Conservation (phyloP, 1,284 basidiomycete genomes). For the Malassezia cuniculi region DNA sequence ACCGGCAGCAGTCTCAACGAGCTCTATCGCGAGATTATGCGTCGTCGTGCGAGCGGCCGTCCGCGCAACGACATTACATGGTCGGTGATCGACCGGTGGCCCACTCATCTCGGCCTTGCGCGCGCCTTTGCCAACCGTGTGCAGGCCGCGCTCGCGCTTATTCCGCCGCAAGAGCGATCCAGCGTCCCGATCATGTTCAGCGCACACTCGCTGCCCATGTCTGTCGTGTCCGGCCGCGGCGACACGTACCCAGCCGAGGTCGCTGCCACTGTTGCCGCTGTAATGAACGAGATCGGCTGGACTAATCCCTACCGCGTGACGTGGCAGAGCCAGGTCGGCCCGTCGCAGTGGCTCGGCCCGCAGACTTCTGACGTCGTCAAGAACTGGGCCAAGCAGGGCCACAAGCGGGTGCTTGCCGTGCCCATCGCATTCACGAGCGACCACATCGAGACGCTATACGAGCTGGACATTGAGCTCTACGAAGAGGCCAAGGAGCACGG, state of each 20-base stretch:
- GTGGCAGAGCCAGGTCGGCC: slow-evolving; percentile 97
- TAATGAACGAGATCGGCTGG: slow-evolving; percentile 41
- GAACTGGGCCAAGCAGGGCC: slow-evolving; percentile 74
- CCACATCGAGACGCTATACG: slow-evolving; percentile 96
- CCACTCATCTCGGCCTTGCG: slow-evolving; percentile 80
- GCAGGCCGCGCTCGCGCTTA: slow-evolving; percentile 66
- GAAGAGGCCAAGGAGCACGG: slow-evolving; percentile 83
- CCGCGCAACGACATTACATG: slow-evolving; percentile 61
- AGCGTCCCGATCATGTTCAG: slow-evolving; percentile 83
- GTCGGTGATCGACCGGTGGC: slow-evolving; percentile 98
- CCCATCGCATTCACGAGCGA: slow-evolving; percentile 98
- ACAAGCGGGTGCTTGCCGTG: slow-evolving; percentile 74
- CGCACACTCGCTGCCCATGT: slow-evolving; percentile 87
- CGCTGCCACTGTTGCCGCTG: slow-evolving; percentile 59
- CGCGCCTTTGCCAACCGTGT: slow-evolving; percentile 87
- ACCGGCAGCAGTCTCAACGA: slow-evolving; percentile 95
- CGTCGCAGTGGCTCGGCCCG: slow-evolving; percentile 94
- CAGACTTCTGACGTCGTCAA: slow-evolving; percentile 86
- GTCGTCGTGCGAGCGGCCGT: slow-evolving; percentile 32
- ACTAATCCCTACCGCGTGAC: slow-evolving; percentile 63
- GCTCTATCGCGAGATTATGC: slow-evolving; percentile 55
- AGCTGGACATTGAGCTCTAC: slow-evolving; percentile 85
- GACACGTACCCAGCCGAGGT: slow-evolving; percentile 96
- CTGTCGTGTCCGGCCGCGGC: slow-evolving; percentile 54
- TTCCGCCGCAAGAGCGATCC: slow-evolving; percentile 55